Evolutionary conservation across 176 grass and related monocot species (phyloP).

Genomic region (Neostapfia colusana): DNA sequence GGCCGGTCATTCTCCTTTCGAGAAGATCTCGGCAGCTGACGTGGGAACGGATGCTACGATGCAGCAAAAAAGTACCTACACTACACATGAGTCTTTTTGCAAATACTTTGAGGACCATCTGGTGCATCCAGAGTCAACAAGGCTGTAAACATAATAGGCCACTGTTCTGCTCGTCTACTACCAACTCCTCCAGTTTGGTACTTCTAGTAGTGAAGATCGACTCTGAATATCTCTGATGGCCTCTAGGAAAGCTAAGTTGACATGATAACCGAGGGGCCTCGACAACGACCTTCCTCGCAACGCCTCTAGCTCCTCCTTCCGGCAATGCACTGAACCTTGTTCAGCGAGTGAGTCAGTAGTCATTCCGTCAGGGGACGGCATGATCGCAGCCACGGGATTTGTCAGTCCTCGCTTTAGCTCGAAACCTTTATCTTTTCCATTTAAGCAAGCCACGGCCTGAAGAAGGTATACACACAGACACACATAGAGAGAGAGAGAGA

Average conservation of each 20-base stretch:
- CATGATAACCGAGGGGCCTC: slow-evolving; percentile 3
- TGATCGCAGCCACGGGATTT: slow-evolving; percentile 11
- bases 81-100: slow-evolving; percentile 2
- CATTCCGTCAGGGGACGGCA: slow-evolving; percentile 14
- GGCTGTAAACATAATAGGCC: neutral
- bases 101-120: slow-evolving; percentile 14
- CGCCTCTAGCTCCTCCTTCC: neutral
- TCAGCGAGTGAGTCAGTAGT: neutral
- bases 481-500: neutral
- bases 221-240: neutral
- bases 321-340: slow-evolving; percentile 9
- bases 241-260: slow-evolving; percentile 26
- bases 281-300: neutral
- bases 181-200: neutral
- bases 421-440: neutral
- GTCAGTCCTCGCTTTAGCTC: neutral
- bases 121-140: neutral
- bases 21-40: slow-evolving; percentile 14
- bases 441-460: neutral
- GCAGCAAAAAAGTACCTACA: neutral
- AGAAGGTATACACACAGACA: neutral
- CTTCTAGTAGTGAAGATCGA: neutral
- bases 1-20: neutral
- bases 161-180: neutral
- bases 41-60: neutral